A percentile compares a stretch with the other conserved stretches of the same genome.
Evolutionary conservation across 495 filamentous ascomycete species (phyloP).

Genomic region (Lepraria neglecta): DNA sequence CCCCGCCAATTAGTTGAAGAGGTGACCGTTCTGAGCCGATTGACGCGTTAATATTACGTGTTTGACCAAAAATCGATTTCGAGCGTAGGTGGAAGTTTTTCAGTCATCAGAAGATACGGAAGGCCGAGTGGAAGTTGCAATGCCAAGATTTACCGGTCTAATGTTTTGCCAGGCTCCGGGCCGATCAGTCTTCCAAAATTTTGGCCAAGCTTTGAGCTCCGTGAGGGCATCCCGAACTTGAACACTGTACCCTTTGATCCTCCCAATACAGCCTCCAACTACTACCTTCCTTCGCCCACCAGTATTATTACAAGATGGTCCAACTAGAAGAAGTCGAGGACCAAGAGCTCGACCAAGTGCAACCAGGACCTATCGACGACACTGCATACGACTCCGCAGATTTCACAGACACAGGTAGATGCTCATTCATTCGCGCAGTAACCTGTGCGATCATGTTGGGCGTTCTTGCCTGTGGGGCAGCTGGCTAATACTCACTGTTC

Average conservation of each 20-base stretch:
- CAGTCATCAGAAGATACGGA: no score
- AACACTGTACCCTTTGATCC: no score
- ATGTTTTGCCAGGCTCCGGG: no score
- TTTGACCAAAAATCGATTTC: no score
- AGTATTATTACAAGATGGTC: constrained; percentile 66
- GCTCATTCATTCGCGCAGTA: background rate
- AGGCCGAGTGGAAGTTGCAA: no score
- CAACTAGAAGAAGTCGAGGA: constrained; percentile 93
- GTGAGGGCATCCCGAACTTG: background rate
- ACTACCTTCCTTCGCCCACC: no score
- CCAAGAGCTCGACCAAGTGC: constrained; percentile 75
- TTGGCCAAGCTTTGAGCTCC: background rate
- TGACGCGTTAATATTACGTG: no score
- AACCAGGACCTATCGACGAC: constrained; percentile 63
- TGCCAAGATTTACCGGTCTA: no score
- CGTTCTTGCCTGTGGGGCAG: background rate
- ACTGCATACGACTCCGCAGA: constrained; percentile 74
- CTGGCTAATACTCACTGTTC: constrained; percentile 20
- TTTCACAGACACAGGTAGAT: constrained; percentile 77
- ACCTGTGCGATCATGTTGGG: background rate
- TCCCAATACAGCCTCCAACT: background rate
- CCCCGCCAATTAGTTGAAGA: no score
- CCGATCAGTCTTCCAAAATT: background rate
- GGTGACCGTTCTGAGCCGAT: no score
- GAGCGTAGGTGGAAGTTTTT: no score